These are phyloP conservation scores for Yamadazyma nakazawae DNA, from an alignment of 805 yeast genomes.

Conservation along the genomic window DNA sequence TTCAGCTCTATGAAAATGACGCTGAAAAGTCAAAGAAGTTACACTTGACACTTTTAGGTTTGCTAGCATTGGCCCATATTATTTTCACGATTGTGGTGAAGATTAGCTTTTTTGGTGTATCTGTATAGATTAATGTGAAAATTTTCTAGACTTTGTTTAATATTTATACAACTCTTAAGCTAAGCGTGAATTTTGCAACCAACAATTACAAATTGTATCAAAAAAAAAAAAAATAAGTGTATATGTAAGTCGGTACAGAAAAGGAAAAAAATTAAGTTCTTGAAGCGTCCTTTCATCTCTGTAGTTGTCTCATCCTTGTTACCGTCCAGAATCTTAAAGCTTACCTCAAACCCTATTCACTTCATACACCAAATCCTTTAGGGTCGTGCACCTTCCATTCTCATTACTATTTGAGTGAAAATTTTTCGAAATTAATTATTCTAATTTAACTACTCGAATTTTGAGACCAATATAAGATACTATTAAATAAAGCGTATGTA, in stretches of 20 bases:
- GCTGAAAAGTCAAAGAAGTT: conserved; percentile 32
- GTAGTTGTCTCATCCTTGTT: too few relatives aligned
- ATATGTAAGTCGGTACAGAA: too few relatives aligned
- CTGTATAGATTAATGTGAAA: conserved; percentile 1
- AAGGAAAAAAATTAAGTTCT: not conserved
- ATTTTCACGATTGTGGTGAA: conserved; percentile 64
- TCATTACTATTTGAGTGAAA: conserved; percentile 1
- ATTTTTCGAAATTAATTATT: conserved; percentile 1
- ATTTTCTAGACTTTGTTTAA: not conserved
- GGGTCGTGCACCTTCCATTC: not conserved
- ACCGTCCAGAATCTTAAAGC: too few relatives aligned
- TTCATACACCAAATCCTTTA: too few relatives aligned
- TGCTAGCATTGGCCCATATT: conserved; percentile 48
- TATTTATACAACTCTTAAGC: too few relatives aligned
- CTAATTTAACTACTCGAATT: not conserved
- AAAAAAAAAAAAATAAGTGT: too few relatives aligned
- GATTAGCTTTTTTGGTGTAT: conserved; percentile 55
- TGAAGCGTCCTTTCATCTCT: too few relatives aligned
- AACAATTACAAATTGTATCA: not conserved
- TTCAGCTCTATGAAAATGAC: conserved; percentile 25
- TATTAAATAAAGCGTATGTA: conserved; percentile 3
- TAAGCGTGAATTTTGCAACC: not conserved
- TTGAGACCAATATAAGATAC: conserved; percentile 4
- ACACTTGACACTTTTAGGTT: conserved; percentile 33
- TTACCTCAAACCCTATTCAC: too few relatives aligned